Evolutionary conservation across 345 rosid genomes (phyloP).

Genomic region (Erysimum cheiranthoides): DNA sequence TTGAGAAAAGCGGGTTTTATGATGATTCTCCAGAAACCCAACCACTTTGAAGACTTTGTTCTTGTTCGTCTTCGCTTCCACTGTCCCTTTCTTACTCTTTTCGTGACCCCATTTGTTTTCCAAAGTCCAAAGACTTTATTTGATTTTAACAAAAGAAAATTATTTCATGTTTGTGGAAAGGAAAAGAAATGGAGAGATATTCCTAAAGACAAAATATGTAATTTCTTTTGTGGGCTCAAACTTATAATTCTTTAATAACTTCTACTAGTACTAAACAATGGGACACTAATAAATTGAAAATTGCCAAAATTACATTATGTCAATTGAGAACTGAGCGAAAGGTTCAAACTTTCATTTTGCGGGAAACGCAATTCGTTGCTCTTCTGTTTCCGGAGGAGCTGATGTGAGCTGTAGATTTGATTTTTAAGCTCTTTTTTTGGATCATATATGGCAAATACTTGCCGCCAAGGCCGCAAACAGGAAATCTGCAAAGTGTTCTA

Average conservation of each 20-base stretch:
- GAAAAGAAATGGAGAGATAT: neutral
- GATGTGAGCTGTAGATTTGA: too few species aligned
- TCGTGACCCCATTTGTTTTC: neutral
- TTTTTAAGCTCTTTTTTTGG: neutral
- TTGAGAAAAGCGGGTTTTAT: slow-evolving; percentile 52
- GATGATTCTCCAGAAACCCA: slow-evolving; percentile 32
- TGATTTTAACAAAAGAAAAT: neutral
- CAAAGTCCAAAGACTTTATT: neutral
- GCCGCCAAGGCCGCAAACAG: neutral
- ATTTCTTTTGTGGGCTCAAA: neutral
- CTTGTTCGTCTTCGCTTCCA: neutral
- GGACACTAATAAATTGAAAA: too few species aligned
- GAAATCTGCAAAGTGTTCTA: neutral
- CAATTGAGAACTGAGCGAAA: too few species aligned
- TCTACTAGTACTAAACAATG: too few species aligned
- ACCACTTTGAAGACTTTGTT: slow-evolving; percentile 24
- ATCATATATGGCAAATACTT: neutral
- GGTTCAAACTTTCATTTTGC: too few species aligned
- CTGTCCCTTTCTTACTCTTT: neutral
- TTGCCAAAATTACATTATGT: too few species aligned
- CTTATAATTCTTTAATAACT: neutral
- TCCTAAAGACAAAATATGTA: neutral
- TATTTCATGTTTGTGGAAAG: neutral
- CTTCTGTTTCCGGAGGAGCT: too few species aligned
- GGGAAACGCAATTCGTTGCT: too few species aligned